These are phyloP conservation scores for Phytophthora pini DNA, from an alignment of 352 stramenopile genomes.

Conservation along the genomic window DNA sequence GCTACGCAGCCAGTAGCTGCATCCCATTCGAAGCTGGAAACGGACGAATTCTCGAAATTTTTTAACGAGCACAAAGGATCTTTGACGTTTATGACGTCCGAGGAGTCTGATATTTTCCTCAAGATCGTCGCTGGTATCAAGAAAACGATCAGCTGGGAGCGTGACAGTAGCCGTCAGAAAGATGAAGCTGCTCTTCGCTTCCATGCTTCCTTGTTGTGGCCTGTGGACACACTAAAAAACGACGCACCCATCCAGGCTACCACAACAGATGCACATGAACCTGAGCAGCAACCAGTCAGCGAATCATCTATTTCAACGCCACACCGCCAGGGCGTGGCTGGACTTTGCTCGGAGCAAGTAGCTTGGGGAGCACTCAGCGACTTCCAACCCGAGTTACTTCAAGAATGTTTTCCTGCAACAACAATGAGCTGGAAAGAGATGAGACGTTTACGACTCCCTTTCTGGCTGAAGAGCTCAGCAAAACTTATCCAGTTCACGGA, in stretches of 20 bases:
- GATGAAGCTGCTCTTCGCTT: conserved; percentile 80
- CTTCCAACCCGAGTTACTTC: conserved; percentile 67
- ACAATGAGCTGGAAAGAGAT: conserved; percentile 77
- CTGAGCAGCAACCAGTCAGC: conserved; percentile 14
- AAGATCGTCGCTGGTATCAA: conserved; percentile 54
- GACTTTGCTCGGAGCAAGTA: conserved; percentile 84
- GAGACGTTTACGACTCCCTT: conserved; percentile 67
- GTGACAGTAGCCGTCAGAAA: conserved; percentile 58
- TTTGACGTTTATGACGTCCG: conserved; percentile 56
- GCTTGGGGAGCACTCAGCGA: conserved; percentile 75
- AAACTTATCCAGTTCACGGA: conserved; percentile 69
- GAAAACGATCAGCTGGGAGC: conserved; percentile 71
- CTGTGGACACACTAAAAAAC: conserved; percentile 32
- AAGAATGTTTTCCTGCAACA: conserved; percentile 63
- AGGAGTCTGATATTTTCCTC: conserved; percentile 56
- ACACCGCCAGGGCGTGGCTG: conserved; percentile 13
- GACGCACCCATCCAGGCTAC: not conserved
- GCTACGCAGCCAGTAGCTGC: not conserved
- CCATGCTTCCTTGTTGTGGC: conserved; percentile 73
- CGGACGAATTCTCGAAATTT: conserved; percentile 49
- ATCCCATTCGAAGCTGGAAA: conserved; percentile 48
- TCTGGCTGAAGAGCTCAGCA: conserved; percentile 73
- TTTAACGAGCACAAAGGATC: conserved; percentile 61
- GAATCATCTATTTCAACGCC: not conserved
- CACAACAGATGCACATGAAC: not conserved